A percentile compares a stretch with the other conserved stretches of the same genome.
These are phyloP conservation scores for Fusarium sp. DNA, from an alignment of 2,329 filamentous ascomycete species.

Conservation along the genomic window DNA sequence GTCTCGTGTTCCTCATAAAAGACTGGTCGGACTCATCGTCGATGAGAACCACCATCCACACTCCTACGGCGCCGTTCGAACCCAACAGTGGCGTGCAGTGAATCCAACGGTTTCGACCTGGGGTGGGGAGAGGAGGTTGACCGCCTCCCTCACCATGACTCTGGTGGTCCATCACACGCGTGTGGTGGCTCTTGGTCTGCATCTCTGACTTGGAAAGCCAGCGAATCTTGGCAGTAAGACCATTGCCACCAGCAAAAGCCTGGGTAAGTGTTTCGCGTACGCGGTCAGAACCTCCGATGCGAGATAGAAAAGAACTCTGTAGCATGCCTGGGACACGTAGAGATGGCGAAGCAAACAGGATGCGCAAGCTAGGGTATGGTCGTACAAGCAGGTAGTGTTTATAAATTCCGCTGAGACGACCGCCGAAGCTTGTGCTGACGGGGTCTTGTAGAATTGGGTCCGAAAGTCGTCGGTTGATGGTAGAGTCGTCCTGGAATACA, in stretches of 20 bases:
- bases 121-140: slow-evolving; percentile 26
- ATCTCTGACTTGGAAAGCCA: slow-evolving; percentile 66
- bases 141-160: slow-evolving; percentile 56
- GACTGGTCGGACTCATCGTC: slow-evolving; percentile 68
- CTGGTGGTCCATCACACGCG: slow-evolving; percentile 29
- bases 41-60: slow-evolving; percentile 84
- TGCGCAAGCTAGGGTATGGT: slow-evolving; percentile 75
- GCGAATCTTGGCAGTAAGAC: slow-evolving; percentile 81
- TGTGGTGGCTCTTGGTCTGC: slow-evolving; percentile 17
- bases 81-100: slow-evolving; percentile 82
- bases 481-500: slow-evolving; percentile 57
- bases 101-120: slow-evolving; percentile 78
- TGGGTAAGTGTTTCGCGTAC: slow-evolving; percentile 65
- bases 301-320: slow-evolving; percentile 70
- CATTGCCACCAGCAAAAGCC: slow-evolving; percentile 78
- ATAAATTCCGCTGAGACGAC: slow-evolving; percentile 56
- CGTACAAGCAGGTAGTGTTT: slow-evolving; percentile 75
- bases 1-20: slow-evolving; percentile 10
- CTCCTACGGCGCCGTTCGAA: slow-evolving; percentile 76
- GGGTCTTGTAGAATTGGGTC: slow-evolving; percentile 44
- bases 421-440: slow-evolving; percentile 29
- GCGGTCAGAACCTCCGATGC: slow-evolving; percentile 65
- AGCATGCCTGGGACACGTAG: slow-evolving; percentile 78
- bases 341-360: slow-evolving; percentile 78
- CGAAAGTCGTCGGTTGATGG: slow-evolving; percentile 38